phyloP scores from a whole-genome alignment of 2,329 filamentous ascomycete genomes.

The Colletotrichum caudatum region DNA sequence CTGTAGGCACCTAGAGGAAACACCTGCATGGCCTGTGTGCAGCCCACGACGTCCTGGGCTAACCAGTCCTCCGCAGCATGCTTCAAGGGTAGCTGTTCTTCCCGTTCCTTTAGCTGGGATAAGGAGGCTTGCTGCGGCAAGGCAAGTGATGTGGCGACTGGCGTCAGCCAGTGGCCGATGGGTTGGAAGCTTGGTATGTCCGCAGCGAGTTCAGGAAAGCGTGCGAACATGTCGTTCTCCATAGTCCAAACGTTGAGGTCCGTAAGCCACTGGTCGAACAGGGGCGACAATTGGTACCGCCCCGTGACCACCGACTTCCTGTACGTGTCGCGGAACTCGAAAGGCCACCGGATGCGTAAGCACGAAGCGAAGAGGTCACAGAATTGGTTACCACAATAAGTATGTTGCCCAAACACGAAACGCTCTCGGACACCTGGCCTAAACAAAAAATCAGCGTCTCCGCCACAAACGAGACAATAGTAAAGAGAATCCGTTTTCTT shows the following conservation, averaged over 20 bases:
- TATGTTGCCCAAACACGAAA: conserved; percentile 48
- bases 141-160: not conserved
- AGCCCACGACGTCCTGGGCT: conserved; percentile 12
- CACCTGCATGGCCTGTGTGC: conserved; percentile 29
- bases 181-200: conserved; percentile 49
- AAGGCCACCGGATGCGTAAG: conserved; percentile 46
- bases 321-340: conserved; percentile 46
- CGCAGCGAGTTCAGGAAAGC: conserved; percentile 46
- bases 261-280: conserved; percentile 45
- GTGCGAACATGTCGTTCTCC: conserved; percentile 46
- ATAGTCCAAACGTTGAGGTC: conserved; percentile 49
- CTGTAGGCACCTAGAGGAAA: conserved; percentile 20
- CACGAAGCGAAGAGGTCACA: conserved; percentile 46
- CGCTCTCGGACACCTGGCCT: conserved; percentile 49
- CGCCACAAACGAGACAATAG: not conserved
- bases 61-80: not conserved
- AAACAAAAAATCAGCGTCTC: not conserved
- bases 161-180: conserved; percentile 13
- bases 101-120: conserved; percentile 15
- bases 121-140: conserved; percentile 29
- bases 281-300: conserved; percentile 44
- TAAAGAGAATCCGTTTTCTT: not conserved
- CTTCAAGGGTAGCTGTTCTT: conserved; percentile 10
- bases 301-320: conserved; percentile 45
- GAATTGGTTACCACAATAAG: conserved; percentile 48